Base-by-base conservation (phyloP, 2,329 filamentous ascomycete genomes). In the Lecanicillium sp. region DNA sequence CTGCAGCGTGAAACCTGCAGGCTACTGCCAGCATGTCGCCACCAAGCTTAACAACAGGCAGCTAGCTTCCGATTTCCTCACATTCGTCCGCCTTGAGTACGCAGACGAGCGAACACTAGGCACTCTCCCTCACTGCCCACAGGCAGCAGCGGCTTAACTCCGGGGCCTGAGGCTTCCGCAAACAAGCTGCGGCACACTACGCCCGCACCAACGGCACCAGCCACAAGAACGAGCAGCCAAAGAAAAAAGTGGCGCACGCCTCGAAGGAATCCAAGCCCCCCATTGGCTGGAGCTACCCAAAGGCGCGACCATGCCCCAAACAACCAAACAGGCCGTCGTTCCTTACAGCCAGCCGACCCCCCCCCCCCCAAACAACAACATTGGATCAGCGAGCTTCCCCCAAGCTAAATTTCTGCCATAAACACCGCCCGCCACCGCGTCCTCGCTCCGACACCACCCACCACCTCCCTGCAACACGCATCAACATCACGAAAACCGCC, bases 371-470 rank as follows among this genome's bases (percentile, higher is more conserved):
- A 39, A 39, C 36, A 43, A 43, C 36, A 43, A 39, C 41, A 43
- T 31, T 39, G 18, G 15, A 39, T 39, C 41, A 43, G 28, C 40
- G 4, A 22, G 30, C 31, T 30, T 33, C 22, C 32, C 13, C 25
- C 34, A 30, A 36, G 40, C 41, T 40, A 43, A 43, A 43, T 43
- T 43, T 43, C 41, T 43, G 41, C 41, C 41, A 19, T 40, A 39
- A 40, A 43, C 41, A 43, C 41, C 41, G 36, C 40, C 40, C 36
- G 36, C 41, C 37, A 31, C 41, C 33, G 27, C 29, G 29, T 17
- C 20, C 15, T 29, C 25, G 28, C 36, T 40, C 41, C 14, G 36
- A 33, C 41, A 37, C 36, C 37, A 32, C 36, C 40, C 17, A 36
- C 36, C 32, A 33, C 41, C 35, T 22, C 17, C 35, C 30, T 28